phyloP scores from a whole-genome alignment of 2,329 filamentous ascomycete genomes.

The Byssothecium circinans region DNA sequence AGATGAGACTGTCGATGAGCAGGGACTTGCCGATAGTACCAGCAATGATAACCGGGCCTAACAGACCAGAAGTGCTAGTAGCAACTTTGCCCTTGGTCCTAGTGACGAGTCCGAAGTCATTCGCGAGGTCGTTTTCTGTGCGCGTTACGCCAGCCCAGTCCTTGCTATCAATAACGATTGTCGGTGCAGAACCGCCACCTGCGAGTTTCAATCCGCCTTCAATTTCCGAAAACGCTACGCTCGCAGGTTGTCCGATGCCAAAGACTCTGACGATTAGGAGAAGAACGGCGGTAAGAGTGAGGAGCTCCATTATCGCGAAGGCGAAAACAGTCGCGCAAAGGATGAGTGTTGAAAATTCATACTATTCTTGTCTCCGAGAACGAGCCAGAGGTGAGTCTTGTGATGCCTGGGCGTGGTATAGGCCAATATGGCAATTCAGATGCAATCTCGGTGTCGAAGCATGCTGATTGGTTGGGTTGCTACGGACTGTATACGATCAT shows the following conservation, averaged over 20 bases:
- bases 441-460: background rate
- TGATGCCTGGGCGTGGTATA: background rate
- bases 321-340: background rate
- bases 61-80: constrained; percentile 14
- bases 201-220: constrained; percentile 20
- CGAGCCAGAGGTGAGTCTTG: background rate
- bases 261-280: constrained; percentile 2
- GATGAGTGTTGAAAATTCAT: background rate
- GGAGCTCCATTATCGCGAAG: constrained; percentile 9
- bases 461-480: background rate
- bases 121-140: constrained; percentile 64
- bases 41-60: constrained; percentile 58
- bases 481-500: background rate
- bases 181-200: constrained; percentile 18
- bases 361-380: background rate
- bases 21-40: constrained; percentile 66
- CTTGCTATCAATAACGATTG: constrained; percentile 28
- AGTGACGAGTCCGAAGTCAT: constrained; percentile 68
- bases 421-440: constrained; percentile 1
- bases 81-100: constrained; percentile 57
- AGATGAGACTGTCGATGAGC: constrained; percentile 60
- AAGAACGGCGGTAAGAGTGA: constrained; percentile 4
- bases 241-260: constrained; percentile 22
- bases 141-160: constrained; percentile 68
- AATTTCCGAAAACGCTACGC: constrained; percentile 22